Conservation (phyloP, 257 asterid species). For the Thymus mandschuricus region DNA sequence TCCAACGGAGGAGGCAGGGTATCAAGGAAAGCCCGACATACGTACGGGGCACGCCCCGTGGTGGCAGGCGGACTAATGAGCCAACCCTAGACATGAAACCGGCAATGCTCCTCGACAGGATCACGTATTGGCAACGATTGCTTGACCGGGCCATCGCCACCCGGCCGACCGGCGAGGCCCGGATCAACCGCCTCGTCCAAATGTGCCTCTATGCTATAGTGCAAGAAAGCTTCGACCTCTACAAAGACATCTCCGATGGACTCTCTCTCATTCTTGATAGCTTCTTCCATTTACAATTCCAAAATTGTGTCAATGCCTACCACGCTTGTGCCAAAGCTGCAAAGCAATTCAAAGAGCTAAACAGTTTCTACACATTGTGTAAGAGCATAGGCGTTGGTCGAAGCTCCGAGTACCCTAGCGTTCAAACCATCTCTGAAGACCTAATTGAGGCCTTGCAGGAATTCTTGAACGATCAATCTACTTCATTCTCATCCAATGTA, state of each 20-base stretch:
- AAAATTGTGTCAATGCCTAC: slow-evolving; percentile 58
- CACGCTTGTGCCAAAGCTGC: slow-evolving; percentile 68
- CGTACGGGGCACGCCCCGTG: slow-evolving; percentile 28
- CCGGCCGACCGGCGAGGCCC: slow-evolving; percentile 72
- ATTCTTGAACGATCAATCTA: slow-evolving; percentile 67
- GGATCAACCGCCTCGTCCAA: slow-evolving; percentile 53
- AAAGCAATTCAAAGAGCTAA: slow-evolving; percentile 66
- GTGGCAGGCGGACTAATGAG: slow-evolving; percentile 39
- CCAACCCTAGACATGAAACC: slow-evolving; percentile 69
- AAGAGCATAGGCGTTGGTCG: slow-evolving; percentile 72
- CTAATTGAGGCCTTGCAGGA: slow-evolving; percentile 70
- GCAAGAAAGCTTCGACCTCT: slow-evolving; percentile 76
- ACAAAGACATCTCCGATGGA: slow-evolving; percentile 76
- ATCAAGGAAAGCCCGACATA: slow-evolving; percentile 25
- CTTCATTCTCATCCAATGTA: slow-evolving; percentile 50
- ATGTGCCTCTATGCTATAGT: slow-evolving; percentile 58
- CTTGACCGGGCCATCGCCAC: slow-evolving; percentile 76
- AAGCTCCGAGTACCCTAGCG: slow-evolving; percentile 66
- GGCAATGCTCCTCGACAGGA: slow-evolving; percentile 65
- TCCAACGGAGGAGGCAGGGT: slow-evolving; percentile 53
- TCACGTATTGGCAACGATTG: slow-evolving; percentile 72
- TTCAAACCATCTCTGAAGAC: slow-evolving; percentile 63
- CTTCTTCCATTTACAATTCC: slow-evolving; percentile 69
- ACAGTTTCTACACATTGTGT: slow-evolving; percentile 56
- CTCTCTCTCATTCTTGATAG: slow-evolving; percentile 64